These are phyloP conservation scores for Paracoccidioides lutzii DNA, from an alignment of 2,329 filamentous ascomycete genomes.

Conservation along the genomic window DNA sequence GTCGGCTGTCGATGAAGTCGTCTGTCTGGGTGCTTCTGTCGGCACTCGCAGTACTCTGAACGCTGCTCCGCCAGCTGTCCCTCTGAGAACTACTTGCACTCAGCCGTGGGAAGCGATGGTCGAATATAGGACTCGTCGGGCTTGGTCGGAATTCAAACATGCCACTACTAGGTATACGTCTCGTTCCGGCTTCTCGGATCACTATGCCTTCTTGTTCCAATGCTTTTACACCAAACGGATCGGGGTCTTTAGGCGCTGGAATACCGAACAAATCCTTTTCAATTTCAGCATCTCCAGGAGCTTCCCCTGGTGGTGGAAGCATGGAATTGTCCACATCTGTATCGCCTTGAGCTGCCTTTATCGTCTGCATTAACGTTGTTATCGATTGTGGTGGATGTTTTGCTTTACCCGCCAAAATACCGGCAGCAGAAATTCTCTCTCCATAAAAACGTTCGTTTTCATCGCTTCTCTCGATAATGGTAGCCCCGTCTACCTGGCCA, in stretches of 20 bases:
- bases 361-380: conserved; percentile 59
- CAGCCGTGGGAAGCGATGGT: conserved; percentile 43
- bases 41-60: conserved; percentile 45
- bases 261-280: conserved; percentile 54
- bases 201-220: conserved; percentile 83
- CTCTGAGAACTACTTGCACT: conserved; percentile 53
- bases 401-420: conserved; percentile 52
- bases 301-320: conserved; percentile 53
- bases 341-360: conserved; percentile 79
- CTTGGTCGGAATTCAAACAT: conserved; percentile 71
- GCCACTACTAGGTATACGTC: conserved; percentile 58
- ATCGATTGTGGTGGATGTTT: conserved; percentile 44
- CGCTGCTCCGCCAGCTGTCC: conserved; percentile 58
- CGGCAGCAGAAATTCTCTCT: conserved; percentile 46
- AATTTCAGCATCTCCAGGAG: conserved; percentile 62
- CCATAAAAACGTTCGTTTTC: conserved; percentile 83
- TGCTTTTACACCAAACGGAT: conserved; percentile 82
- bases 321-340: conserved; percentile 56
- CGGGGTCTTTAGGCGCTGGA: conserved; percentile 67
- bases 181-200: conserved; percentile 77
- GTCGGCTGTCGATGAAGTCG: conserved; percentile 24
- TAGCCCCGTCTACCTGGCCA: conserved; percentile 73
- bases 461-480: conserved; percentile 73
- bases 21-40: conserved; percentile 60
- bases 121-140: conserved; percentile 56